These are phyloP conservation scores for Xanthoconium purpureum DNA, from an alignment of 768 basidiomycete genomes.

Conservation along the genomic window DNA sequence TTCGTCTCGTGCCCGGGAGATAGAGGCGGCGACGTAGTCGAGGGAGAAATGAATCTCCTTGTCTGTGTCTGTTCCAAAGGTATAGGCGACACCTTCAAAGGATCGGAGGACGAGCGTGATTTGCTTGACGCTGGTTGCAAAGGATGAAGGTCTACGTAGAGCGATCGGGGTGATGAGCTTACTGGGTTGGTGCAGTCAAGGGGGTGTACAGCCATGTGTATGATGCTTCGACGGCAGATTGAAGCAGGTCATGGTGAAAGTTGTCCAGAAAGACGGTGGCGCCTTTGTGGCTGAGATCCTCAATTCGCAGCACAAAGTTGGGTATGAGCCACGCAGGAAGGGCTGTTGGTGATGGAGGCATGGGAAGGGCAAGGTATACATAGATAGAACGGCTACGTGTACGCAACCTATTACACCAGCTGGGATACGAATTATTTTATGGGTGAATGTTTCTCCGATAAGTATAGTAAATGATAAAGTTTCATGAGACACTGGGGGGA, in stretches of 20 bases:
- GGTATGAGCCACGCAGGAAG: slow-evolving; percentile 53
- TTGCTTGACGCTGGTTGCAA: slow-evolving; percentile 42
- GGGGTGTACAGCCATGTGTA: slow-evolving; percentile 43
- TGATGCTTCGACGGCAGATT: slow-evolving; percentile 38
- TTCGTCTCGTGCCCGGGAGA: slow-evolving; percentile 50
- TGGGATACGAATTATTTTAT: slow-evolving; percentile 11
- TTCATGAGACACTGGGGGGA: neutral
- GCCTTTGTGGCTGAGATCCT: slow-evolving; percentile 60
- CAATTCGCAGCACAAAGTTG: slow-evolving; percentile 50
- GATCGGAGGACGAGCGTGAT: slow-evolving; percentile 59
- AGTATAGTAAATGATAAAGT: neutral
- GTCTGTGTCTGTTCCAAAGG: slow-evolving; percentile 49
- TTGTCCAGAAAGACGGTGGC: slow-evolving; percentile 51
- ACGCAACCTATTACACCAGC: neutral
- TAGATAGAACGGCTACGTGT: slow-evolving; percentile 2
- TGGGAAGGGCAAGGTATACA: neutral
- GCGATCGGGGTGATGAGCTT: slow-evolving; percentile 21
- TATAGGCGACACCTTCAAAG: slow-evolving; percentile 72
- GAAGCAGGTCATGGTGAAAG: slow-evolving; percentile 41
- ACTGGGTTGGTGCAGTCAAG: slow-evolving; percentile 47
- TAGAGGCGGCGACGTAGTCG: slow-evolving; percentile 51
- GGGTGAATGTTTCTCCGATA: neutral
- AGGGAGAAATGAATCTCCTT: slow-evolving; percentile 78
- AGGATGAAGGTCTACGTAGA: slow-evolving; percentile 5
- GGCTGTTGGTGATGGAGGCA: slow-evolving; percentile 21